Base-by-base conservation (phyloP, 1,139 yeast genomes). In the Geotrichum klebahnii region DNA sequence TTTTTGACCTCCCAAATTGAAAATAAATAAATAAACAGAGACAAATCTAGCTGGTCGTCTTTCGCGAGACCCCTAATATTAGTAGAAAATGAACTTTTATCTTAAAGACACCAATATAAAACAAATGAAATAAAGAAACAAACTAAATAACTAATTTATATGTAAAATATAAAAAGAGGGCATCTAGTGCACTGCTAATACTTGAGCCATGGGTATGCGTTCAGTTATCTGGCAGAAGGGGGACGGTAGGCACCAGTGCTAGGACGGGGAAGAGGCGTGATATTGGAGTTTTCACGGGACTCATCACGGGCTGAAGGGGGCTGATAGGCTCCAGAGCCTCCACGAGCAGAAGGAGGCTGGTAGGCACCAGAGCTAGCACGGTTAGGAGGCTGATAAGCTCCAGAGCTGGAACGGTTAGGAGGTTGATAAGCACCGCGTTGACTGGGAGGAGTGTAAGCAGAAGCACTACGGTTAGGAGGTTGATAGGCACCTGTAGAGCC, bases 351-450 rank as follows among this genome's bases (percentile, higher is more conserved):
- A 9, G 48, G 48, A 45, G 51, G 48, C 12, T 20, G 20, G 38
- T 47, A 42, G 28, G 44, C 33, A 22, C 41, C 50, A 14, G 35
- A 22, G 17, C 23, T 43, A 17, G 46, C 37, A 31, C 23, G 17
- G 19, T 28, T 5, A 19, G 44, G 48, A 19, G 48, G 43, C 19
- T 36, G 32, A 42, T 40, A 45, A 20, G 48, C 48, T 9, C 40
- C 45, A 31, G 43, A 29, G 32, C 28, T 26, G 29, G 39, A 9
- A 9, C 39, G 36, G 22, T 36, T 38, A 10, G 47, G 24, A 16
- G 48, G 48, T 22, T 42, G 6, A 24, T 38, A 39, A 14, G 46
- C 53, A 33, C 43, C 46, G 26, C 45, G 24, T 12, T 32, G 22
- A n/a, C 20, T 10, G 12, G 44, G 39, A 9, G 41, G 36, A 17